Evolutionary conservation across 1,139 yeast species (phyloP).

Genomic region (Kodamaea sp.): DNA sequence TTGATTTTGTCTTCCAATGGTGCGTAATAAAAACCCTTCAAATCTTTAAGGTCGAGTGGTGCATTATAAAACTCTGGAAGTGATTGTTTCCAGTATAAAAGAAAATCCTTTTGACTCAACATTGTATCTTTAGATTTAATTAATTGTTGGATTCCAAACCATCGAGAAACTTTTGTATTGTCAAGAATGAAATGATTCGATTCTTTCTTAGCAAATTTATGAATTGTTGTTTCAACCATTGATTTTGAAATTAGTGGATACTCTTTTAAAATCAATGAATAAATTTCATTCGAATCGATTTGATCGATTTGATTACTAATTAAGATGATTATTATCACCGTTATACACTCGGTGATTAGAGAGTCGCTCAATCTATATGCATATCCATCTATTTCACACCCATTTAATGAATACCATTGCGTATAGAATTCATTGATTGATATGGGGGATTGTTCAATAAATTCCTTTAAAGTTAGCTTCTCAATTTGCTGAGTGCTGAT

Average conservation of each 20-base stretch:
- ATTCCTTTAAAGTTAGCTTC: conserved; percentile 28
- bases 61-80: conserved; percentile 64
- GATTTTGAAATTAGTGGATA: conserved; percentile 19
- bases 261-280: conserved; percentile 17
- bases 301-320: conserved; percentile 39
- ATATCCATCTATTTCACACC: conserved; percentile 43
- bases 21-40: conserved; percentile 54
- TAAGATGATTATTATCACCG: conserved; percentile 47
- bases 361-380: conserved; percentile 27
- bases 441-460: conserved; percentile 49
- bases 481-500: conserved; percentile 5
- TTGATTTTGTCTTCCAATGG: conserved; percentile 46
- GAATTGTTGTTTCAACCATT: conserved; percentile 45
- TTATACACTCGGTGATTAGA: conserved; percentile 30
- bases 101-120: conserved; percentile 44
- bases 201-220: conserved; percentile 36
- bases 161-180: conserved; percentile 41
- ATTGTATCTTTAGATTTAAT: conserved; percentile 27
- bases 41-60: conserved; percentile 48
- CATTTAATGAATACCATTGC: conserved; percentile 55
- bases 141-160: conserved; percentile 61
- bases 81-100: conserved; percentile 59
- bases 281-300: conserved; percentile 21
- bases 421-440: conserved; percentile 52
- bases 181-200: conserved; percentile 32